Base-by-base conservation (phyloP, 1,284 basidiomycete genomes). In the Schizophyllum amplum region DNA sequence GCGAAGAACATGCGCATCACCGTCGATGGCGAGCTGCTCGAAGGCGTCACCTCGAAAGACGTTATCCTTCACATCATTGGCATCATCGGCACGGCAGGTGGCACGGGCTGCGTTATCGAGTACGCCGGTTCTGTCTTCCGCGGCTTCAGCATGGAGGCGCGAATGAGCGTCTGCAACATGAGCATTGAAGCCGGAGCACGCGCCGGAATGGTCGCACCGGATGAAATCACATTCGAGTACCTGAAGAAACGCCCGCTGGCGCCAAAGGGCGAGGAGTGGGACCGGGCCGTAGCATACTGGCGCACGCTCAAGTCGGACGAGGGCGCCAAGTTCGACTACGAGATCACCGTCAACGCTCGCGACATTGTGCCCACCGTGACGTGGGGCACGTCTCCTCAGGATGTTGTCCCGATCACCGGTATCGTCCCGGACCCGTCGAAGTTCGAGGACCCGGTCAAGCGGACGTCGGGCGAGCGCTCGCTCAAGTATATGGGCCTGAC, bases 81-180 rank as follows among this genome's bases (percentile, higher is more conserved):
- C 59, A 73, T 87, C 64, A 95, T 97, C 66, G 94, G 94, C 60
- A 96, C 94, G 24, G 94, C 94, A 24, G 94, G 94, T 62, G 95
- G 94, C 52, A 98, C 91, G 5, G 95, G 94, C 11, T 84, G 80
- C 64, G 93, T 97, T 61, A 94, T 98, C 68, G 94, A 98, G 73
- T 98, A 90, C 67, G 87, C 93, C 53, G 94, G 94, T 6, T 90
- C 90, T 1, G 91, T 94, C 55, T 92, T 98, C 73, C 90, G 93
- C 59, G 81, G 81, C 15, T 89, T 97, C 68, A 92, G 89, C 67
- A 95, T 97, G 92, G 94, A 98, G 71, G 92, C 90, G 47, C 84
- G 94, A 54, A 97, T 97, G 94, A 94, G 92, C 64, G 92, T 94
- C 64, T 97, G 94, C 74, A 98, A 98, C 76, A 98, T 98, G 94